These are phyloP conservation scores for Phoenix roebelenii DNA, from an alignment of 176 grass and related monocot species.

Conservation along the genomic window DNA sequence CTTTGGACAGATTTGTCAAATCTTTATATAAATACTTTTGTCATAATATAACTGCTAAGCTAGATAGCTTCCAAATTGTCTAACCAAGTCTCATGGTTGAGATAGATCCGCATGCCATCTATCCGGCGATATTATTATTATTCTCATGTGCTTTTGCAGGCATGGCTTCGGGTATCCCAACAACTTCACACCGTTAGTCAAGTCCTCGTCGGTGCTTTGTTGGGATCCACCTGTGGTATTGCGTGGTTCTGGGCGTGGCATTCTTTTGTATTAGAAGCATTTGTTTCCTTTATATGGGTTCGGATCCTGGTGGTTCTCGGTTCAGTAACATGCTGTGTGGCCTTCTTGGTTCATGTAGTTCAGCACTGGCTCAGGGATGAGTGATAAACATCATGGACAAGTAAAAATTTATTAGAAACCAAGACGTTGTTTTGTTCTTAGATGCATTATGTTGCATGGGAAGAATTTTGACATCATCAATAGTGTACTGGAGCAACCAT, in stretches of 20 bases:
- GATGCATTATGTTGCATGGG: too few species aligned
- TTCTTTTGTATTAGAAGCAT: conserved; percentile 43
- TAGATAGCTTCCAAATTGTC: too few species aligned
- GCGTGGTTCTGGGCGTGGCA: conserved; percentile 65
- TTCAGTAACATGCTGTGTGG: conserved; percentile 25
- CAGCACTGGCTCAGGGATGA: conserved; percentile 54
- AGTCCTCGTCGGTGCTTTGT: conserved; percentile 48
- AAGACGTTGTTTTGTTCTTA: too few species aligned
- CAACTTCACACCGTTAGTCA: conserved; percentile 69
- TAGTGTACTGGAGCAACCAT: too few species aligned
- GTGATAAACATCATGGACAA: background rate
- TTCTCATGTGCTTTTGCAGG: conserved; percentile 28
- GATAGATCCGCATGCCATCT: too few species aligned
- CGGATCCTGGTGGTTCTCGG: conserved; percentile 30
- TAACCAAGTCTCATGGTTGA: too few species aligned
- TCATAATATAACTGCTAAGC: too few species aligned
- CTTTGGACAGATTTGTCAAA: too few species aligned
- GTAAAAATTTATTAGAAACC: too few species aligned
- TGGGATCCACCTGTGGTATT: conserved; percentile 40
- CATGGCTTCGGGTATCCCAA: conserved; percentile 75
- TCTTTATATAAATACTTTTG: too few species aligned
- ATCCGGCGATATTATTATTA: too few species aligned
- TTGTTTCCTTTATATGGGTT: conserved; percentile 40
- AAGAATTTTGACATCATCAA: too few species aligned
- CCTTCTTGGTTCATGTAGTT: conserved; percentile 39